Conservation (phyloP, 371 early-diverging fungal genomes). For the Amoeboradix gromovi region DNA sequence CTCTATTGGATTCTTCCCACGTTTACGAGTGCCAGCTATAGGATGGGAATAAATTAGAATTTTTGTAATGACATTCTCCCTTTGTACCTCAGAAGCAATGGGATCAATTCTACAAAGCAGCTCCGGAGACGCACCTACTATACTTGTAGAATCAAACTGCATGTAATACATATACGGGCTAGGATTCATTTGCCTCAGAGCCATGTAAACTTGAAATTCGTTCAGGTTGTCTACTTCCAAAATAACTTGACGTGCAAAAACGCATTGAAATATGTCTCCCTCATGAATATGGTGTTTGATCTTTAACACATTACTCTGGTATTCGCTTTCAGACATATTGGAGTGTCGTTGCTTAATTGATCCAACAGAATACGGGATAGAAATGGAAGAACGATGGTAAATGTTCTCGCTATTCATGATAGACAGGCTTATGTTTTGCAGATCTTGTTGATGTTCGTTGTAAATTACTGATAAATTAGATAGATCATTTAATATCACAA, state of each 20-base stretch:
- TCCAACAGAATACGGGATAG: no score
- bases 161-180: constrained; percentile 96
- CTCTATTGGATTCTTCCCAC: constrained; percentile 47
- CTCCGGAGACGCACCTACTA: constrained; percentile 93
- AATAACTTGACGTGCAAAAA: constrained; percentile 70
- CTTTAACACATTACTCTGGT: constrained; percentile 49
- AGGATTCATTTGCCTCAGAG: constrained; percentile 73
- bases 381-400: no score
- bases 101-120: constrained; percentile 78
- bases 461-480: no score
- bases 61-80: no score
- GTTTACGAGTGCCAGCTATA: constrained; percentile 77
- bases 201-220: constrained; percentile 84
- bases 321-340: constrained; percentile 65
- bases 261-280: constrained; percentile 89
- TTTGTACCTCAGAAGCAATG: no score
- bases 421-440: no score
- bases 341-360: constrained; percentile 27
- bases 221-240: constrained; percentile 54
- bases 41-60: constrained; percentile 53
- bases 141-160: constrained; percentile 53
- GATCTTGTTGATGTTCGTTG: no score
- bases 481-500: no score
- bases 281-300: constrained; percentile 62
- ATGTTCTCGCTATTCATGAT: no score